These are phyloP conservation scores for Cochlearia excelsa DNA, from an alignment of 345 rosid species.

Conservation along the genomic window DNA sequence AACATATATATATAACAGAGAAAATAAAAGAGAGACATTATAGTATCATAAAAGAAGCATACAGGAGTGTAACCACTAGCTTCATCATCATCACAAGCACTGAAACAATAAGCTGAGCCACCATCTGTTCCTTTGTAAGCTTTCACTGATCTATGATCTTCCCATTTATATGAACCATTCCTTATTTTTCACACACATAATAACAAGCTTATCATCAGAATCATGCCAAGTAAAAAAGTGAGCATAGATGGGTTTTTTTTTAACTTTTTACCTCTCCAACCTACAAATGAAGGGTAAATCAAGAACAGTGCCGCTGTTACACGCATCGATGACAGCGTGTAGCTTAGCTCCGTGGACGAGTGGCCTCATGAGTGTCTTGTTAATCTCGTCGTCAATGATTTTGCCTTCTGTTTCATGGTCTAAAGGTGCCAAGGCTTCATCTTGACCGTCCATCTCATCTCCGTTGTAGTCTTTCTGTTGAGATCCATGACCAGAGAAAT, in stretches of 20 bases:
- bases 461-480: conserved; percentile 44
- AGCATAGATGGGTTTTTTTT: no score
- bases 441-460: conserved; percentile 71
- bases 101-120: conserved; percentile 62
- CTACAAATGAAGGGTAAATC: conserved; percentile 64
- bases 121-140: conserved; percentile 69
- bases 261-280: conserved; percentile 47
- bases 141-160: conserved; percentile 41
- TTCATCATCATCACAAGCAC: conserved; percentile 71
- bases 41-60: background rate
- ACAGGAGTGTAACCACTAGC: conserved; percentile 52
- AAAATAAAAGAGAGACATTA: background rate
- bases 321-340: conserved; percentile 69
- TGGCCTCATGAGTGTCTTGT: conserved; percentile 60
- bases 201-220: background rate
- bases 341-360: conserved; percentile 63
- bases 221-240: conserved; percentile 2
- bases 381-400: conserved; percentile 74
- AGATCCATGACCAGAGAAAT: conserved; percentile 82
- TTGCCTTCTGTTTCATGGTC: conserved; percentile 69
- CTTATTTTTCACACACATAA: conserved; percentile 31
- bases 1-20: background rate
- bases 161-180: conserved; percentile 66
- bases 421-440: conserved; percentile 66
- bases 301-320: conserved; percentile 68